Conservation (phyloP, 768 basidiomycete genomes). For the Amanita muscaria region DNA sequence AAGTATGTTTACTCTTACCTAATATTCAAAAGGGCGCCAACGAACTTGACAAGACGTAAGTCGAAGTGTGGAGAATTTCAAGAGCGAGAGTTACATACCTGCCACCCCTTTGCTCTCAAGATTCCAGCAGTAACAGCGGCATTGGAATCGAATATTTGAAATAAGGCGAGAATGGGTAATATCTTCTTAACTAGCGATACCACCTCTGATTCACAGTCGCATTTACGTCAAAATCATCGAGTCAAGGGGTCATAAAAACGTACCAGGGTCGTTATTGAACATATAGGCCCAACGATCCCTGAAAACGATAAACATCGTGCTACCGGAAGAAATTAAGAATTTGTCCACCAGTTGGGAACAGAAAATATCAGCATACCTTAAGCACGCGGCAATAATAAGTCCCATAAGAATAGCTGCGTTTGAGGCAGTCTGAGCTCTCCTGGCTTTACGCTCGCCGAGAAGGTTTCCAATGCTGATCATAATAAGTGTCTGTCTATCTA, state of each 20-base stretch:
- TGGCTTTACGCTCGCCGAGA: conserved; percentile 69
- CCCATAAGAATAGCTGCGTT: conserved; percentile 59
- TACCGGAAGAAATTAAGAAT: conserved; percentile 20
- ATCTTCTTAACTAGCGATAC: conserved; percentile 57
- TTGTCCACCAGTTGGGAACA: too few relatives aligned
- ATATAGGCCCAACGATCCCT: conserved; percentile 61
- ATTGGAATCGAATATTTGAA: conserved; percentile 82
- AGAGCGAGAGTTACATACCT: conserved; percentile 27
- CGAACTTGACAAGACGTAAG: conserved; percentile 24
- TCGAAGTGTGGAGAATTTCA: conserved; percentile 1
- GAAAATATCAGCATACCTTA: conserved; percentile 35
- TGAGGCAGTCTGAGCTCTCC: conserved; percentile 63
- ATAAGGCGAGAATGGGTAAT: conserved; percentile 66
- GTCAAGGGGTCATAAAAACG: conserved; percentile 12
- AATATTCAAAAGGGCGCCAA: conserved; percentile 73
- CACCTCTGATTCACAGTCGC: conserved; percentile 44
- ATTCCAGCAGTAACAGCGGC: conserved; percentile 64
- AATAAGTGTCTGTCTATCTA: neutral
- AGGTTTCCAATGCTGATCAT: conserved; percentile 71
- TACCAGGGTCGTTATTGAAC: conserved; percentile 62
- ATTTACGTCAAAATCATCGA: conserved; percentile 2
- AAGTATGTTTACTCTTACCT: conserved; percentile 30
- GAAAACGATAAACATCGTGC: conserved; percentile 49
- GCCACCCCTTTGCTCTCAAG: conserved; percentile 76
- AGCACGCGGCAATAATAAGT: conserved; percentile 52